Evolutionary conservation across 768 basidiomycete species (phyloP), one percentile per base, ranked within the genome.

Genomic region (Erythrobasidium yunnanense): DNA sequence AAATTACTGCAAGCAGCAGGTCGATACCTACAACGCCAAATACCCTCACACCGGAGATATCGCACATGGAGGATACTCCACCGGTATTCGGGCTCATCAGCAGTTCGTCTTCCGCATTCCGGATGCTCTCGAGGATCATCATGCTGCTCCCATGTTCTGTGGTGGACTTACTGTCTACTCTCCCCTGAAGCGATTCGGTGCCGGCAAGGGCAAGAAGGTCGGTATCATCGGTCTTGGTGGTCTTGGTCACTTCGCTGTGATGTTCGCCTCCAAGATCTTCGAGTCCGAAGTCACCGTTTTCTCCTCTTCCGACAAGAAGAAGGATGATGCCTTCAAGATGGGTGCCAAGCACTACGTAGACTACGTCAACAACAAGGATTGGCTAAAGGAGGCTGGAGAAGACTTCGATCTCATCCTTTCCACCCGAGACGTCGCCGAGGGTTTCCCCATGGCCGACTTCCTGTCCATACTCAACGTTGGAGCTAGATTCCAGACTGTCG

Each of bases 171-270:
- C 78, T 29, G 73, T 74, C 57, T 78, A 70, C 74, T 73, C 75
- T 1, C 77, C 77, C 2, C 68, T 78, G 2, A 66, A 70, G 56
- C 62, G 73, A 30, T 80, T 83, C 74, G 81, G 81, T 29, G 73
- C 70, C 63, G 83, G 83, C 0, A 82, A 83, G 0, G 84, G 84
- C 46, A 84, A 83, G 77, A 81, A 78, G 65, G 83, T 87, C 68
- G 85, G 83, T 35, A 73, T 87, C 45, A 78, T 86, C 69, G 85
- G 85, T 32, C 79, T 87, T 23, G 84, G 85, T 42, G 84, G 85
- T 25, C 77, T 85, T 20, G 72, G 72, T 23, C 69, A 73, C 66
- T 67, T 66, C 20, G 55, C 33, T 33, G n/a, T 50, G 68, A 63
- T 17, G 52, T 70, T 18, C 46, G 62, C 70, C 57, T 23, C 71